These are phyloP conservation scores for Salinomyces thailandicus DNA, from an alignment of 2,329 filamentous ascomycete genomes.

Conservation along the genomic window DNA sequence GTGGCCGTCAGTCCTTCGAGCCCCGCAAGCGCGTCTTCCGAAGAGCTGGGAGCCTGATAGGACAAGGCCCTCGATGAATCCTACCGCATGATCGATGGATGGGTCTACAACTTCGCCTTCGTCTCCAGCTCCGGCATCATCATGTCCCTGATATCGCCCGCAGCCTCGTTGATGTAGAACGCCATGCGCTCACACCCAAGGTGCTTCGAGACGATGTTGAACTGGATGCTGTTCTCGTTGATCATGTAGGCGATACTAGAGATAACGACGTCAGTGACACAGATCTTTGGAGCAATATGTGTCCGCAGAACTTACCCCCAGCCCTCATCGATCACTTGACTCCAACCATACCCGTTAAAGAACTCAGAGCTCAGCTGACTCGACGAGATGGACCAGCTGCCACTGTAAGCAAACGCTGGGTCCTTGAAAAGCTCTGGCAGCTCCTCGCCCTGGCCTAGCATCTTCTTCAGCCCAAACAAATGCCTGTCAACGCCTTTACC, in stretches of 20 bases:
- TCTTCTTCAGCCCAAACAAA: conserved; percentile 92
- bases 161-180: conserved; percentile 90
- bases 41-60: too few species aligned
- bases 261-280: not conserved
- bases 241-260: conserved; percentile 90
- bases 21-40: too few species aligned
- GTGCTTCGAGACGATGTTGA: conserved; percentile 93
- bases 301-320: conserved; percentile 50
- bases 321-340: conserved; percentile 88
- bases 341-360: conserved; percentile 99
- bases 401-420: conserved; percentile 71
- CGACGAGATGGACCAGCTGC: conserved; percentile 80
- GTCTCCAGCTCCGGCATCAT: conserved; percentile 68
- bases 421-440: conserved; percentile 77
- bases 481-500: conserved; percentile 93
- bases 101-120: conserved; percentile 78
- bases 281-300: not conserved
- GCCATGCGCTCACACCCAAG: conserved; percentile 88
- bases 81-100: too few species aligned
- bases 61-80: too few species aligned
- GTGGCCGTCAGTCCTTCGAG: too few species aligned
- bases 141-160: conserved; percentile 77
- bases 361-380: conserved; percentile 90
- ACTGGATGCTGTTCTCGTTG: conserved; percentile 97
- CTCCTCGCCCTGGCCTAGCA: conserved; percentile 69